Conservation (phyloP, 805 yeast genomes). For the Pichia pseudocactophila region DNA sequence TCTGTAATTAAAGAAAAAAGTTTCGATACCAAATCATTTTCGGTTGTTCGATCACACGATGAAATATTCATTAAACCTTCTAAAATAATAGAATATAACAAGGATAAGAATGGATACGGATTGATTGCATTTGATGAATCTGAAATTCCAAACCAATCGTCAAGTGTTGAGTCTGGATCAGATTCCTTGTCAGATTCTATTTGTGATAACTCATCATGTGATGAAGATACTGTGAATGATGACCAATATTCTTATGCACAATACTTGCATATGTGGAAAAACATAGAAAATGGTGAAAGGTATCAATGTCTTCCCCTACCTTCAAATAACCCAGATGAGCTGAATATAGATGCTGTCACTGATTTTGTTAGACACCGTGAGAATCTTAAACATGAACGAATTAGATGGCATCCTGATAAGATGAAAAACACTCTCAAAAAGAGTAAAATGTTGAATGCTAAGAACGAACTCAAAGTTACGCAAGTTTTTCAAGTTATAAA, state of each 20-base stretch:
- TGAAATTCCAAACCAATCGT: constrained; percentile 4
- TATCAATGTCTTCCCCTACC: constrained; percentile 16
- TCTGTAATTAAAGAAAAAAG: too few species aligned
- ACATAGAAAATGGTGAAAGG: constrained; percentile 4
- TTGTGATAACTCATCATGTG: background rate
- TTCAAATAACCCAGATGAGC: constrained; percentile 11
- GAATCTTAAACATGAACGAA: constrained; percentile 38
- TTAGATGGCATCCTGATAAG: constrained; percentile 68
- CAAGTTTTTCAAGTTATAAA: constrained; percentile 36
- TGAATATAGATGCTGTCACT: constrained; percentile 10
- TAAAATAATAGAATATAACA: constrained; percentile 27
- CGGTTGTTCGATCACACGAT: background rate
- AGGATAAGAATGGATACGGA: constrained; percentile 33
- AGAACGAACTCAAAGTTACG: constrained; percentile 23
- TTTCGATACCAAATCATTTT: background rate
- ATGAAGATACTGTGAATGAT: background rate
- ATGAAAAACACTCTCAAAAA: constrained; percentile 28
- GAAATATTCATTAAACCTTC: background rate
- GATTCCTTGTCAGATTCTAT: background rate
- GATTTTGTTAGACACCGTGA: constrained; percentile 14
- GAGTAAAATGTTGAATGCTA: constrained; percentile 1
- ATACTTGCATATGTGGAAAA: constrained; percentile 26
- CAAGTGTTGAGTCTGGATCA: background rate
- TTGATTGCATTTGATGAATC: constrained; percentile 29
- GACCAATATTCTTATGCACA: constrained; percentile 12